Base-by-base conservation (phyloP, 108 stramenopile genomes). In the Phaeodactylum tricornutum region DNA sequence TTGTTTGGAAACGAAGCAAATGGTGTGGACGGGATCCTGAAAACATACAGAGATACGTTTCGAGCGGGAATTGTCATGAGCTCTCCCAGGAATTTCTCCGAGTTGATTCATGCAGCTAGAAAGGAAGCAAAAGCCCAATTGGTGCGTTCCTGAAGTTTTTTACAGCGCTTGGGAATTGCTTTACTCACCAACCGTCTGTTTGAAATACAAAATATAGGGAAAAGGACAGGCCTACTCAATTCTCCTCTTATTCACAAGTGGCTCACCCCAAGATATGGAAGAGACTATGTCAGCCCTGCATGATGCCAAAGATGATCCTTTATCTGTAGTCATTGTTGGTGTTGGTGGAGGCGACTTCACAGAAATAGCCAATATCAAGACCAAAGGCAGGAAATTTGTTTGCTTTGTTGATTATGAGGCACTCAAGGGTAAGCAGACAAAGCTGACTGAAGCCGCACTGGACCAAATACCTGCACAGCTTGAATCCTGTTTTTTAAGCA, bases 31-130 rank as follows among this genome's bases (percentile, higher is more conserved):
- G 93, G 93, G 8, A 72, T 95, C 22, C 35, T 95, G 63, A 64
- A 75, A 29, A 64, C 73, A 3, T 92, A 92, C 52, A 50, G 63
- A 2, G 28, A 45, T 6, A 62, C 74, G 12, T 77, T 94, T 46
- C 43, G 47, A 8, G 68, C 60, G 14, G 72, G 69, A 7, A 52
- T 92, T 8, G 68, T 68, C 16, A 81, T 94, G 66, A 59, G 55
- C 53, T 75, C 87, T 0, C 92, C 92, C 2, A 89, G 87, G 2
- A 75, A 84, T 1, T 89, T 94, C 42, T 65, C 72, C 25, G 77
- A 89, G 20, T 80, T 87, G 16, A 71, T 87, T 45, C 75, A 72
- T 37, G 62, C 59, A 14, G 77, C 79, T 43, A 77, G 79, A 15
- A 71, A 62, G 21, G 59, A 73, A 26, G 73, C 79, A 35, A 51